Evolutionary conservation across 2,329 filamentous ascomycete species (phyloP).

Genomic region (Myriosclerotinia scirpicola): DNA sequence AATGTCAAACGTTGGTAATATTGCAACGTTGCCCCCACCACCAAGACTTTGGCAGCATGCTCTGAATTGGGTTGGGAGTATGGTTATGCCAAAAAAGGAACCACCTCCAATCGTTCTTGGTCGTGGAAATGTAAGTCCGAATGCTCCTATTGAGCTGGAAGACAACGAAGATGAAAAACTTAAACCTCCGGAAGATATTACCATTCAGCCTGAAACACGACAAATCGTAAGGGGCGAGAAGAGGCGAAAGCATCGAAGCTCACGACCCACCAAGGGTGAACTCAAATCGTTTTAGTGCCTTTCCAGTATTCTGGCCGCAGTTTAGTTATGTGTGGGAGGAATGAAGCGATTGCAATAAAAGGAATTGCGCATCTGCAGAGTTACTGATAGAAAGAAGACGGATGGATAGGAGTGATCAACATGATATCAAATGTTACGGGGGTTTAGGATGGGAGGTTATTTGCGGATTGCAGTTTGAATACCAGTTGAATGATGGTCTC

Average conservation of each 20-base stretch:
- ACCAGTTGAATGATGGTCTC: background rate
- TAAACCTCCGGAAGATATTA: constrained; percentile 16
- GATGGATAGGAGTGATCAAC: constrained; percentile 1
- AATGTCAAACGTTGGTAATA: constrained; percentile 23
- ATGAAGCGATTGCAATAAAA: background rate
- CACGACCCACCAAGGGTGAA: constrained; percentile 4
- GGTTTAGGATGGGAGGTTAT: background rate
- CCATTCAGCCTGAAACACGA: constrained; percentile 18
- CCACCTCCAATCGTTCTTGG: constrained; percentile 21
- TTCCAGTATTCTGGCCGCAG: background rate
- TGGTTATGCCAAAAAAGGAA: constrained; percentile 17
- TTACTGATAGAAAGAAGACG: background rate
- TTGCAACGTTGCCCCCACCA: constrained; percentile 21
- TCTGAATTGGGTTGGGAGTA: constrained; percentile 19
- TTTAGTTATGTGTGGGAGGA: background rate
- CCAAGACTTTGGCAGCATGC: constrained; percentile 21
- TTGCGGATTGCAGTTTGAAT: background rate
- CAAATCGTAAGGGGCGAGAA: constrained; percentile 17
- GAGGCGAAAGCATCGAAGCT: constrained; percentile 19
- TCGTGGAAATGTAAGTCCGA: constrained; percentile 1
- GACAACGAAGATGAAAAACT: constrained; percentile 20
- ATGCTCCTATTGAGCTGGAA: constrained; percentile 8
- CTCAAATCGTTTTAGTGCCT: background rate
- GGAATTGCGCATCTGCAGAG: too few species aligned
- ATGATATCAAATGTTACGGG: background rate